Base-by-base conservation (phyloP, 2,329 filamentous ascomycete species). In the Teratosphaeria viscida region DNA sequence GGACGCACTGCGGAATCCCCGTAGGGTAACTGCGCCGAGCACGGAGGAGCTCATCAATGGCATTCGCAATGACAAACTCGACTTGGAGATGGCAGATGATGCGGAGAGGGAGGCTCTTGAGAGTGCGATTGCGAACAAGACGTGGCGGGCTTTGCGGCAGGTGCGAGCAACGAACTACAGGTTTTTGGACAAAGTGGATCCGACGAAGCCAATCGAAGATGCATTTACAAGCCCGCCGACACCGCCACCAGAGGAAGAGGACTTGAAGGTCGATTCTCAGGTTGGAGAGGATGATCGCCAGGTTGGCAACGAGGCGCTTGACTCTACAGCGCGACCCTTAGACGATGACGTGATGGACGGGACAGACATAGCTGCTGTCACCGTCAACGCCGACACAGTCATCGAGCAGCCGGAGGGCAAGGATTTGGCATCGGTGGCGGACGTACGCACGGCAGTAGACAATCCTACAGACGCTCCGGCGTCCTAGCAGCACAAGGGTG, bases 121-220 rank as follows among this genome's bases (percentile, higher is more conserved):
- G 75, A 88, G 89, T 64, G 82, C 85, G 59, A 95, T 95, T 72
- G 85, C 87, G 23, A 96, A 90, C 77, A 92, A 95, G 73, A 88
- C 85, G 59, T 99, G 94, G 94, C 84, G 92, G 66, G 89, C 90
- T 5, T 77, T 99, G 63, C 85, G 94, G 57, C 83, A 95, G 64
- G 88, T 90, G 10, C 85, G 88, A 59, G 85, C 84, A 64, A 85
- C 81, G 59, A 88, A 87, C 67, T 81, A 97, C 65, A 82, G 84
- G 53, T 77, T 85, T 23, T 94, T 97, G 72, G 92, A 97, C 73
- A 90, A 88, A 73, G 88, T 96, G 55, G 91, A 96, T 59, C 86
- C 91, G 64, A 86, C 88, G 49, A 88, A 88, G 70, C 89, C 90
- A 63, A 71, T 85, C 61, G 77, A 82, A 39, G 52, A 55, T 19